Evolutionary conservation across 2,329 filamentous ascomycete genomes (phyloP).

Genomic region (Fusarium azukiicola): DNA sequence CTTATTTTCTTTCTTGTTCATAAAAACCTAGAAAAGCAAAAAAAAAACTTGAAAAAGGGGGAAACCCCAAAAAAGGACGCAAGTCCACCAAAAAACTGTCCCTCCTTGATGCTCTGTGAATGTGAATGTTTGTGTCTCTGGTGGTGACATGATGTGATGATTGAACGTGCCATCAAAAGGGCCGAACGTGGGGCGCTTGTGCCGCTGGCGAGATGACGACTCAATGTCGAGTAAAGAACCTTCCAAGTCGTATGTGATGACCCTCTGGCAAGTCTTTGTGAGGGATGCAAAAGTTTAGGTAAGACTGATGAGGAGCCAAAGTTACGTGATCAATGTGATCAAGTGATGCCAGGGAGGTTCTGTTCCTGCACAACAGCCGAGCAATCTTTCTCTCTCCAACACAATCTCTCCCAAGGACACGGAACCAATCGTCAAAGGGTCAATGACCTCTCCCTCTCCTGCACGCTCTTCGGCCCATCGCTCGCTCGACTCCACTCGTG

Average conservation of each 20-base stretch:
- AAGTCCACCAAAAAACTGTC: slow-evolving; percentile 35
- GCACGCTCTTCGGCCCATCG: background rate
- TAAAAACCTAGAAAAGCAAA: slow-evolving; percentile 36
- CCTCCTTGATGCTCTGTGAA: background rate
- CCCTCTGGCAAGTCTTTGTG: too few relatives aligned
- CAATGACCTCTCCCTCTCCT: background rate
- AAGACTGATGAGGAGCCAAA: too few relatives aligned
- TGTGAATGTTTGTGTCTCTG: background rate
- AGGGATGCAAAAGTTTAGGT: too few relatives aligned
- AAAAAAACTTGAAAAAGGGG: slow-evolving; percentile 42
- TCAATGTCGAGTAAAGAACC: too few relatives aligned
- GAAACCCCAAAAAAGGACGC: slow-evolving; percentile 35
- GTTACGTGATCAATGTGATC: too few relatives aligned
- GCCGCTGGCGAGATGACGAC: background rate
- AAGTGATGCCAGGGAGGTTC: too few relatives aligned
- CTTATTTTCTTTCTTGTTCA: slow-evolving; percentile 22
- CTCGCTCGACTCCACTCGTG: background rate
- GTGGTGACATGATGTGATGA: slow-evolving; percentile 31
- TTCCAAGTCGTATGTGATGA: too few relatives aligned
- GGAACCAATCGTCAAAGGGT: slow-evolving; percentile 16
- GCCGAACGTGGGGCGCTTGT: slow-evolving; percentile 26
- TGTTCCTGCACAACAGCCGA: too few relatives aligned
- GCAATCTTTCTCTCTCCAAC: too few relatives aligned
- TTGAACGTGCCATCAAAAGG: slow-evolving; percentile 27
- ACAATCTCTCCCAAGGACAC: too few relatives aligned